phyloP scores from a whole-genome alignment of 257 asterid genomes.

The Knoxia roxburghii region DNA sequence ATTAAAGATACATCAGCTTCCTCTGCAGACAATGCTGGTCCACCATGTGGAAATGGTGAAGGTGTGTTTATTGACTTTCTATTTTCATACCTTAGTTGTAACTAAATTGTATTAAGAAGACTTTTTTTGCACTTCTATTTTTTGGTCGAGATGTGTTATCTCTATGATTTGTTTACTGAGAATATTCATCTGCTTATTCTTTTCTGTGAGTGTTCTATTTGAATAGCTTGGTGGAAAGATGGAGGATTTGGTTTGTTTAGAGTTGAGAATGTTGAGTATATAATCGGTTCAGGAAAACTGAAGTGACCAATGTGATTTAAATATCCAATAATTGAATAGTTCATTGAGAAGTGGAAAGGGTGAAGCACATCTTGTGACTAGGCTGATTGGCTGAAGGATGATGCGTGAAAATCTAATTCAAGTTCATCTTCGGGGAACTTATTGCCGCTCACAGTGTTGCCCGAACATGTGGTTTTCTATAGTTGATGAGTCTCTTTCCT shows the following conservation, averaged over 20 bases:
- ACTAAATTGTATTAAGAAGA: background rate
- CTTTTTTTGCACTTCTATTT: background rate
- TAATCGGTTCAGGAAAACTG: background rate
- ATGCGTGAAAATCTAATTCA: background rate
- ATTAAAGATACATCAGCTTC: constrained; percentile 35
- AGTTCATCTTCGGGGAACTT: background rate
- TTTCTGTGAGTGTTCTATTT: too few species aligned
- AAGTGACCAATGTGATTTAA: background rate
- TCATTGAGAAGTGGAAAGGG: background rate
- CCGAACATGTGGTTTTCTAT: background rate
- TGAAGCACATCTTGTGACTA: background rate
- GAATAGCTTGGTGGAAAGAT: background rate
- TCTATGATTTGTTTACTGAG: too few species aligned
- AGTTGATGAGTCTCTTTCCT: background rate
- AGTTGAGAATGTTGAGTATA: background rate
- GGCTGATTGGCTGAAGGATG: background rate
- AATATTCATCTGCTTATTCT: too few species aligned
- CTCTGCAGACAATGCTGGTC: constrained; percentile 24
- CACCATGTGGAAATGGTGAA: constrained; percentile 25
- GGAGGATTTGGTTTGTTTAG: background rate
- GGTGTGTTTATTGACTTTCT: constrained; percentile 1
- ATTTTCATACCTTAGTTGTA: background rate
- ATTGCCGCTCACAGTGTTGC: background rate
- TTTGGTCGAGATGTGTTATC: background rate
- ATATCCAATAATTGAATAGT: background rate